Evolutionary conservation across 208 protist species (phyloP).

Genomic region (Acanthamoeba rhysodes): DNA sequence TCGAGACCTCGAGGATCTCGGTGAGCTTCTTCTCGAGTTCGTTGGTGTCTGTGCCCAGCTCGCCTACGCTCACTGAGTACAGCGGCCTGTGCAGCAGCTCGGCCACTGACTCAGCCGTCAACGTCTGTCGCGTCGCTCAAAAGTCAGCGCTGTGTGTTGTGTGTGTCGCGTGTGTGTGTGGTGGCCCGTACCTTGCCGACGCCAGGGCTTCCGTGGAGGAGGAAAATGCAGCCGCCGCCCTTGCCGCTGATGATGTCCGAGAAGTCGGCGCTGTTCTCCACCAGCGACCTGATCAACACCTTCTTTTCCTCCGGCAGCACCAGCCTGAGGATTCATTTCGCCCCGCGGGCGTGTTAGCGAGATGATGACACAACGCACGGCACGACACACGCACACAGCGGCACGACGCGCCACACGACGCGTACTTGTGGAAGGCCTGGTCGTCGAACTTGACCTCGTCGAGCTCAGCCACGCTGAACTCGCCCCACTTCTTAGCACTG

Average conservation of each 20-base stretch:
- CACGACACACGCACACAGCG: too few relatives aligned
- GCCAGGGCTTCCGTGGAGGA: conserved; percentile 84
- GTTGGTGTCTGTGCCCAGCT: too few relatives aligned
- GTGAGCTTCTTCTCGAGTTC: neutral
- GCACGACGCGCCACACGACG: too few relatives aligned
- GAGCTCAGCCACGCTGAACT: neutral
- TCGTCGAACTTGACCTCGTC: neutral
- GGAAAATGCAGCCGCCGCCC: conserved; percentile 83
- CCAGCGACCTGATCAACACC: conserved; percentile 71
- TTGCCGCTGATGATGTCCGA: conserved; percentile 85
- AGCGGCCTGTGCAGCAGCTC: too few relatives aligned
- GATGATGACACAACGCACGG: neutral
- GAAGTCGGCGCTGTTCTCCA: conserved; percentile 73
- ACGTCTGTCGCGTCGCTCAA: too few relatives aligned
- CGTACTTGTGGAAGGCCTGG: conserved; percentile 25
- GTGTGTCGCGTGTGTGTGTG: too few relatives aligned
- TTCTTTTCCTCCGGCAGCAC: conserved; percentile 80
- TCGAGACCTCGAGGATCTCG: too few relatives aligned
- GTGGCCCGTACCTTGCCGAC: conserved; percentile 82
- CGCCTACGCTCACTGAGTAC: too few relatives aligned
- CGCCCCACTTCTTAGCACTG: conserved; percentile 41
- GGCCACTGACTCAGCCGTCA: conserved; percentile 84
- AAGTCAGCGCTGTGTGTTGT: too few relatives aligned
- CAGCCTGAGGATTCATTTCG: neutral
- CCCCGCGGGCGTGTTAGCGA: too few relatives aligned